A percentile compares a stretch with the other conserved stretches of the same genome.
These are phyloP conservation scores for Endotrypanum monterogeii DNA, from an alignment of 208 protist species.

Conservation along the genomic window DNA sequence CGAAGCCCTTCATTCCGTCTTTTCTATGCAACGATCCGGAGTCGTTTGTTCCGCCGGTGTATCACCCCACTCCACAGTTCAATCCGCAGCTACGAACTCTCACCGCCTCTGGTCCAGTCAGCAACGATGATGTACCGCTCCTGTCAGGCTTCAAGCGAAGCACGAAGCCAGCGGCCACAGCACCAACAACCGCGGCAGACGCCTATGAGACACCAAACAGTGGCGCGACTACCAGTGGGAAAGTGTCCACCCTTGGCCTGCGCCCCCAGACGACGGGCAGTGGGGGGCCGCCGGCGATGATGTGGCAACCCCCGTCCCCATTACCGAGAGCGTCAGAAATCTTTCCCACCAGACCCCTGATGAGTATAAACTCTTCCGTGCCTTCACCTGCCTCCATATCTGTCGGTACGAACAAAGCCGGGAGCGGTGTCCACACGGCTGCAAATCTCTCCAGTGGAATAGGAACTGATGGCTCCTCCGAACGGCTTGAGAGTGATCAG, in stretches of 20 bases:
- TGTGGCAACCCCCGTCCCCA: conserved; percentile 13
- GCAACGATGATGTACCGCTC: conserved; percentile 31
- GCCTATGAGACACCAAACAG: conserved; percentile 15
- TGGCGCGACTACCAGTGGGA: not conserved
- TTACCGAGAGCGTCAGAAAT: not conserved
- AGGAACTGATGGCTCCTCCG: not conserved
- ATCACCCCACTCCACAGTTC: conserved; percentile 27
- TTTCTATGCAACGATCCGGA: conserved; percentile 25
- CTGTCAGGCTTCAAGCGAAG: conserved; percentile 35
- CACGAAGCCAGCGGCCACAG: not conserved
- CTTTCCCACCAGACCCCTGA: conserved; percentile 20
- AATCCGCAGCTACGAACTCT: conserved; percentile 19
- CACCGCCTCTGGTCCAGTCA: not conserved
- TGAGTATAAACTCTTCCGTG: not conserved
- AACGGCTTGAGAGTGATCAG: conserved; percentile 19
- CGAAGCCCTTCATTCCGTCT: conserved; percentile 35
- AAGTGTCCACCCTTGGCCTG: not conserved
- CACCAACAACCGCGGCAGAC: not conserved
- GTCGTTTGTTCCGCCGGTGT: conserved; percentile 20
- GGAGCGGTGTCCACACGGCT: conserved; percentile 12
- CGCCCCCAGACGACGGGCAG: not conserved
- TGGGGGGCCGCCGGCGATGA: conserved; percentile 6
- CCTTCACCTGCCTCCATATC: not conserved
- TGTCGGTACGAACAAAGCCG: not conserved
- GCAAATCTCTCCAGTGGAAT: conserved; percentile 14